phyloP scores from a whole-genome alignment of 2,329 filamentous ascomycete species.

The Ophiosphaerella herpotricha region DNA sequence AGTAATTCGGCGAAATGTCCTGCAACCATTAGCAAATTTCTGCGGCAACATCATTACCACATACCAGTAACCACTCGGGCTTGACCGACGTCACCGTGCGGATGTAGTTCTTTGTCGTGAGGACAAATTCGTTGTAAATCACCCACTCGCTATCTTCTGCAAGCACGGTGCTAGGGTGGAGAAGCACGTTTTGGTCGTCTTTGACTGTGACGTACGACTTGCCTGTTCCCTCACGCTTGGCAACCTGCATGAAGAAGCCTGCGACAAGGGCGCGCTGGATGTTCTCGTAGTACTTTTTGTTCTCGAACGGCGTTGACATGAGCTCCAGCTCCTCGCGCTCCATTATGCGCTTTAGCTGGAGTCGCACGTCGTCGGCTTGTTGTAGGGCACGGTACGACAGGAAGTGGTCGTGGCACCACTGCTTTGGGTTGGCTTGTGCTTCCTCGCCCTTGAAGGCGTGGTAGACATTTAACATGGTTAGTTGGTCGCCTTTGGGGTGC shows the following conservation, averaged over 20 bases:
- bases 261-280: constrained; percentile 89
- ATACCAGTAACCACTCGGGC: constrained; percentile 90
- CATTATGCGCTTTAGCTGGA: constrained; percentile 95
- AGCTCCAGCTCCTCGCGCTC: constrained; percentile 86
- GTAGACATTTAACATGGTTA: constrained; percentile 96
- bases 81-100: constrained; percentile 89
- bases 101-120: constrained; percentile 98
- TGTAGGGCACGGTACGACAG: constrained; percentile 85
- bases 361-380: constrained; percentile 90
- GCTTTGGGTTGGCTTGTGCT: constrained; percentile 73
- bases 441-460: constrained; percentile 87
- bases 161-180: constrained; percentile 92
- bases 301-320: constrained; percentile 84
- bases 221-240: constrained; percentile 84
- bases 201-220: constrained; percentile 96
- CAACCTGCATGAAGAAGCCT: constrained; percentile 99
- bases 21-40: constrained; percentile 42
- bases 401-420: constrained; percentile 98
- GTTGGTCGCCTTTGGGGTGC: constrained; percentile 90
- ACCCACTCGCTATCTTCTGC: constrained; percentile 93
- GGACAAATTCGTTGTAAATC: constrained; percentile 96
- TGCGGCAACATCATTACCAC: constrained; percentile 34
- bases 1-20: constrained; percentile 94
- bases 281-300: constrained; percentile 98
- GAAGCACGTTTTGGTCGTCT: constrained; percentile 89